Percentiles rank a stretch among this genome's conserved stretches.
Conservation (phyloP, 192 early-diverging fungal species). For the Gigaspora rosea region DNA sequence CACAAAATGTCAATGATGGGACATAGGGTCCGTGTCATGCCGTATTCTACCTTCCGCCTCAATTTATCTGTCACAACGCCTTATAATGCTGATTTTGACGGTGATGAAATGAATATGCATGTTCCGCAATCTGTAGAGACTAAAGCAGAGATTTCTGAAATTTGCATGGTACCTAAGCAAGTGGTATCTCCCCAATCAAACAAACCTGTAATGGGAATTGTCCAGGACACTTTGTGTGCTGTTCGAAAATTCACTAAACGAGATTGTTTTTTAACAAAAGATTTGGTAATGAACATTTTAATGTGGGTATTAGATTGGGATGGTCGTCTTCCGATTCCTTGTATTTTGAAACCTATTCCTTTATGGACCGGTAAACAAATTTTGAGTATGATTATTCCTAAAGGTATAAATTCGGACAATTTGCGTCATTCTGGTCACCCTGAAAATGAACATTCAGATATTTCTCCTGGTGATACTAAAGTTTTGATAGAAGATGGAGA, state of each 20-base stretch:
- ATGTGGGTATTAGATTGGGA: slow-evolving; percentile 98
- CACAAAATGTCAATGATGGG: slow-evolving; percentile 99
- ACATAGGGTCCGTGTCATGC: slow-evolving; percentile 95
- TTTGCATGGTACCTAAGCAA: slow-evolving; percentile 98
- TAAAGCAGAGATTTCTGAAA: slow-evolving; percentile 90
- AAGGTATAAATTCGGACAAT: slow-evolving; percentile 88
- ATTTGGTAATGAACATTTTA: slow-evolving; percentile 94
- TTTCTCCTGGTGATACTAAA: slow-evolving; percentile 86
- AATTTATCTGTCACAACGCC: slow-evolving; percentile 97
- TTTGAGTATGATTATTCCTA: slow-evolving; percentile 87
- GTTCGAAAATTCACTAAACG: slow-evolving; percentile 94
- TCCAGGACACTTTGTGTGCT: slow-evolving; percentile 97
- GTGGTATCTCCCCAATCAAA: slow-evolving; percentile 97
- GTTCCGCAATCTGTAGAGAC: slow-evolving; percentile 97
- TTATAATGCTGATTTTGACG: slow-evolving; percentile 99
- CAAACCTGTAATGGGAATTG: slow-evolving; percentile 99
- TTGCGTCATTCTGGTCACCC: slow-evolving; percentile 72
- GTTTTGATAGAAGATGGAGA: slow-evolving; percentile 93
- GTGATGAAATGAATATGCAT: slow-evolving; percentile 99
- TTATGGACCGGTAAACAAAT: slow-evolving; percentile 99
- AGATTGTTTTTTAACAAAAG: slow-evolving; percentile 83
- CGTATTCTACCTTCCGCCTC: slow-evolving; percentile 97
- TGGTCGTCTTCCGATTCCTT: slow-evolving; percentile 88
- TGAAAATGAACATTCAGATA: slow-evolving; percentile 74
- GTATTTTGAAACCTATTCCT: slow-evolving; percentile 93